These are phyloP conservation scores for Baorangia bicolor DNA, from an alignment of 768 basidiomycete species.

Conservation along the genomic window DNA sequence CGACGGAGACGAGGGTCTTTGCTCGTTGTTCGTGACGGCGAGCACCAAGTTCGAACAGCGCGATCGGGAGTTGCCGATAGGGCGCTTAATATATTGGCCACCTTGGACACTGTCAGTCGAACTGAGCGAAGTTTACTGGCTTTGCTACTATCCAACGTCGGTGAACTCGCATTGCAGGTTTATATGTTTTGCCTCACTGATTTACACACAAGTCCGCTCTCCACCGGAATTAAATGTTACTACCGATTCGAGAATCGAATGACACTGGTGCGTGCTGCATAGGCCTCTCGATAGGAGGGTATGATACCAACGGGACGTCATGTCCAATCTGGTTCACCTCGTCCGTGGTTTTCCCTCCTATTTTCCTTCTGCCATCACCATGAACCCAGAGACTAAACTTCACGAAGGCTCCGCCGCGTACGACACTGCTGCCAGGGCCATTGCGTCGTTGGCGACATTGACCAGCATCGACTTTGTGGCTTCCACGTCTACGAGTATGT, in stretches of 20 bases:
- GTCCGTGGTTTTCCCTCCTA: neutral
- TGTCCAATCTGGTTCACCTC: neutral
- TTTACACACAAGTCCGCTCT: neutral
- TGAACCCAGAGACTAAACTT: slow-evolving; percentile 31
- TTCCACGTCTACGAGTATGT: slow-evolving; percentile 37
- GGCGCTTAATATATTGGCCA: neutral
- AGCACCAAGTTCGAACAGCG: slow-evolving; percentile 20
- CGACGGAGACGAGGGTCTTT: slow-evolving; percentile 17
- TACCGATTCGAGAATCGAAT: neutral
- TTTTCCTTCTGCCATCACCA: slow-evolving; percentile 3
- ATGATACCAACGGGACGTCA: slow-evolving; percentile 4
- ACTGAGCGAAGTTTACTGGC: neutral
- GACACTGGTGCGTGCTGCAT: neutral
- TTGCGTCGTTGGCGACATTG: slow-evolving; percentile 31
- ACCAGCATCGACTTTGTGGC: slow-evolving; percentile 34
- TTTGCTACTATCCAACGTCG: neutral
- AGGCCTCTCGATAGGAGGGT: slow-evolving; percentile 7
- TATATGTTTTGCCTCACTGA: neutral
- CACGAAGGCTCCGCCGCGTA: slow-evolving; percentile 23
- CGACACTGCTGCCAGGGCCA: slow-evolving; percentile 24
- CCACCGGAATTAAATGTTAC: neutral
- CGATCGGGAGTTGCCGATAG: slow-evolving; percentile 30
- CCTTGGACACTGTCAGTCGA: neutral
- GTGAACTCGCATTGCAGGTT: neutral
- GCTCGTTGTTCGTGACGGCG: slow-evolving; percentile 37